Evolutionary conservation across 2,329 filamentous ascomycete genomes (phyloP).

Genomic region (Colletotrichum sp.): DNA sequence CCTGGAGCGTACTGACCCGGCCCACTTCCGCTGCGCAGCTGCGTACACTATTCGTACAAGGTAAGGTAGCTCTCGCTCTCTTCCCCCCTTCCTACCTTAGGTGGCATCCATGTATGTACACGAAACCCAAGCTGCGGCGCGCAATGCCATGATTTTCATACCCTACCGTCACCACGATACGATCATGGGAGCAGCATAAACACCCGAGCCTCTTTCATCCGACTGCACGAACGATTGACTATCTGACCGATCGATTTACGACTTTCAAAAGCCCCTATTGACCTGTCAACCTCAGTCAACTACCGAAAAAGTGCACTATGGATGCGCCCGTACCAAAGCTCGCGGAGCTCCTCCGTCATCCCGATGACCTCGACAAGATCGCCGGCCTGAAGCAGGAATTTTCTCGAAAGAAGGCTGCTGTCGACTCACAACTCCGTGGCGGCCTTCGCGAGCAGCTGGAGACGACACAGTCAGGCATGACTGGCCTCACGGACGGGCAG

Average conservation of each 20-base stretch:
- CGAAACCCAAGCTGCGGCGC: slow-evolving; percentile 5
- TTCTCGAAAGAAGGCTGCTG: slow-evolving; percentile 87
- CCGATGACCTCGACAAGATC: slow-evolving; percentile 98
- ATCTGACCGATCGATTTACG: not conserved
- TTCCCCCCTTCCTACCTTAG: not conserved
- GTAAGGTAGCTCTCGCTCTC: not conserved
- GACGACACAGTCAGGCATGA: slow-evolving; percentile 93
- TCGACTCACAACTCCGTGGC: slow-evolving; percentile 88
- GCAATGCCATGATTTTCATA: slow-evolving; percentile 2
- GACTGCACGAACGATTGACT: not conserved
- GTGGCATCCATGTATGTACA: not conserved
- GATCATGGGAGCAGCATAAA: not conserved
- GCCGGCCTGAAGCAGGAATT: slow-evolving; percentile 89
- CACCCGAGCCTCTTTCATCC: not conserved
- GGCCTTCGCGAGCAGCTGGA: slow-evolving; percentile 92
- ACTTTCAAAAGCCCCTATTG: not conserved
- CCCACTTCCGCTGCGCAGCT: not conserved
- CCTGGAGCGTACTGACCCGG: not conserved
- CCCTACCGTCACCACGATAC: not conserved
- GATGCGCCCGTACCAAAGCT: slow-evolving; percentile 79
- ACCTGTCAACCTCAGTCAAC: not conserved
- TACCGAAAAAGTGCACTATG: slow-evolving; percentile 45
- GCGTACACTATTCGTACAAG: not conserved
- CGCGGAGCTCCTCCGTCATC: slow-evolving; percentile 90
- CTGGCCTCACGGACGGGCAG: slow-evolving; percentile 85